phyloP scores from a whole-genome alignment of 805 yeast species.

The Monosporozyma servazzii region DNA sequence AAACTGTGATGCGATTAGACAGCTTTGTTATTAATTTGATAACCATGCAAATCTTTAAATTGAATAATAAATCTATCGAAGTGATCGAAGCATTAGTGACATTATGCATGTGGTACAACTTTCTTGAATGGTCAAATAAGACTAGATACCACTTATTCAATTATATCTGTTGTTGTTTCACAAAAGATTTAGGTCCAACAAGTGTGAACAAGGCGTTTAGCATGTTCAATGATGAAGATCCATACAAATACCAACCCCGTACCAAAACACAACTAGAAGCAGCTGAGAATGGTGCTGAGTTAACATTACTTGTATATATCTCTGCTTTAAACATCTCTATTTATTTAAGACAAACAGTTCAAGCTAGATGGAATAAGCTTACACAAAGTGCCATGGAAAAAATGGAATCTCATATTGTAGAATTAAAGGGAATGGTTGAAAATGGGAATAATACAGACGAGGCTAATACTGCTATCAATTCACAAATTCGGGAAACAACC shows the following conservation, averaged over 20 bases:
- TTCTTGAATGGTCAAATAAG: constrained; percentile 73
- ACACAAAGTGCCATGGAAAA: constrained; percentile 13
- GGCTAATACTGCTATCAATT: background rate
- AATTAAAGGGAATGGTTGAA: background rate
- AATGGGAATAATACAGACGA: background rate
- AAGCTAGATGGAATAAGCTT: constrained; percentile 47
- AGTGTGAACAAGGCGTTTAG: constrained; percentile 39
- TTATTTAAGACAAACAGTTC: constrained; percentile 54
- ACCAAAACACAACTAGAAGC: constrained; percentile 18
- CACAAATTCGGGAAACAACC: constrained; percentile 30
- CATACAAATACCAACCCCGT: constrained; percentile 8
- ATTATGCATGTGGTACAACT: constrained; percentile 70
- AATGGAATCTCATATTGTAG: background rate
- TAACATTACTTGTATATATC: constrained; percentile 45
- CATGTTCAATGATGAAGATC: constrained; percentile 19
- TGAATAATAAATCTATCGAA: constrained; percentile 65
- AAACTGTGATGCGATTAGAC: constrained; percentile 41
- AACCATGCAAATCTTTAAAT: constrained; percentile 51
- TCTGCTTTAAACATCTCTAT: constrained; percentile 55
- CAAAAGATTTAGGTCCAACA: constrained; percentile 66
- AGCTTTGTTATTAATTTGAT: constrained; percentile 43
- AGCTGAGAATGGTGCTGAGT: constrained; percentile 16
- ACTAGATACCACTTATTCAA: constrained; percentile 67
- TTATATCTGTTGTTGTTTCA: constrained; percentile 53
- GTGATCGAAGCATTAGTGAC: constrained; percentile 53